Conservation (phyloP, 2,329 filamentous ascomycete species). For the Ustilaginoidea virens region DNA sequence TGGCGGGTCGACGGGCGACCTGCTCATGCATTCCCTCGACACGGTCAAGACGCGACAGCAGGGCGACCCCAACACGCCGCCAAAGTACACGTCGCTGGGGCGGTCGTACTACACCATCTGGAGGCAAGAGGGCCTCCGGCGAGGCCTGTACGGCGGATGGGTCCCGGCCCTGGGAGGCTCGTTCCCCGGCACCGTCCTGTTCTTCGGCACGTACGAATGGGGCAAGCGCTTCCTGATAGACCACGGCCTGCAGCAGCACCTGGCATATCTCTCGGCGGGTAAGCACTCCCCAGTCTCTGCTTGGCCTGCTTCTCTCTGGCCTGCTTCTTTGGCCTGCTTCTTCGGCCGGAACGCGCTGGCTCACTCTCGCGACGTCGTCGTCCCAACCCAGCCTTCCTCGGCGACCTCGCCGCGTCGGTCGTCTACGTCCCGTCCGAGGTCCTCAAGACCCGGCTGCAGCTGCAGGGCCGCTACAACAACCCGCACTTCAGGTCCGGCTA, state of each 20-base stretch:
- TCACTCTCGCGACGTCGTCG: constrained; percentile 1
- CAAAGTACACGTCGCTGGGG: constrained; percentile 81
- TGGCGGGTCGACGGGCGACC: constrained; percentile 84
- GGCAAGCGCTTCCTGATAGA: constrained; percentile 86
- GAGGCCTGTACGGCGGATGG: constrained; percentile 88
- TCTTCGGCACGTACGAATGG: constrained; percentile 94
- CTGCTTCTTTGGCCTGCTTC: neutral
- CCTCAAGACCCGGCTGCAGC: constrained; percentile 87
- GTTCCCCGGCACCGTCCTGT: constrained; percentile 84
- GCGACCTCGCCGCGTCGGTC: constrained; percentile 80
- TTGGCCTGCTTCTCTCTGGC: neutral
- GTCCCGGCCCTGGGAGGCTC: constrained; percentile 80
- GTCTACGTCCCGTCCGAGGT: constrained; percentile 97
- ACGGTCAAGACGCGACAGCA: constrained; percentile 98
- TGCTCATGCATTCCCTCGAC: constrained; percentile 97
- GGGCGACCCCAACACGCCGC: constrained; percentile 82
- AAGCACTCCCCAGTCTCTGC: constrained; percentile 14
- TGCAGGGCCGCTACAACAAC: constrained; percentile 92
- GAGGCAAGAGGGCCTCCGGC: constrained; percentile 74
- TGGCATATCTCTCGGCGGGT: constrained; percentile 81
- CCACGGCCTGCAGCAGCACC: constrained; percentile 59
- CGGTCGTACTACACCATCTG: constrained; percentile 88
- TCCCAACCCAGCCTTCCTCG: constrained; percentile 57
- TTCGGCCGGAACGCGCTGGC: neutral
- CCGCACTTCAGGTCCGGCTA: constrained; percentile 88